These are phyloP conservation scores for Pulveroboletus sp. DNA, from an alignment of 768 basidiomycete species.

Conservation along the genomic window DNA sequence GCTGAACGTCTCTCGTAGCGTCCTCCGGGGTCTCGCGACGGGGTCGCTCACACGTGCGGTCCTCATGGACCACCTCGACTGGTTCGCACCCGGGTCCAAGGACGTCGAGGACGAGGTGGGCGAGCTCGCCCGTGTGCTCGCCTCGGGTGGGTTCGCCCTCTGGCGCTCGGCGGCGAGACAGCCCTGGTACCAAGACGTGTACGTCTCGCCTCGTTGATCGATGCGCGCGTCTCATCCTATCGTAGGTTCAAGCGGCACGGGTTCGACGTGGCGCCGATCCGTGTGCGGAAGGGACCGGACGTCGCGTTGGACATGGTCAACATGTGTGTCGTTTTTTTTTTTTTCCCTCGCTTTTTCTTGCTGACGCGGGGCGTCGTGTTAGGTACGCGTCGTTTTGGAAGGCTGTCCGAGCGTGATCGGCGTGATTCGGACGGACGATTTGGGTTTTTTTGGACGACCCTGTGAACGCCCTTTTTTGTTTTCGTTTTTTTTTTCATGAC, in stretches of 20 bases:
- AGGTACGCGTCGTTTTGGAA: constrained; percentile 36
- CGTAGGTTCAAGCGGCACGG: constrained; percentile 49
- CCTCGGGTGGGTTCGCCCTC: constrained; percentile 57
- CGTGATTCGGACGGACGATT: no score
- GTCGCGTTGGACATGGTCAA: constrained; percentile 65
- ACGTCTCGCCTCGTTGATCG: neutral
- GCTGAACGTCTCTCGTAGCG: constrained; percentile 27
- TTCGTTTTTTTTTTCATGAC: neutral
- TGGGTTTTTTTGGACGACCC: neutral
- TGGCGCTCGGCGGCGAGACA: constrained; percentile 63
- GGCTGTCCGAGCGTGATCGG: constrained; percentile 22
- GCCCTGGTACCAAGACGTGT: constrained; percentile 65
- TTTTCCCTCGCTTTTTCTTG: neutral
- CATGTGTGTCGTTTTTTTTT: constrained; percentile 43
- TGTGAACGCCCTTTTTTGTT: no score
- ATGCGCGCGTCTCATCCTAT: neutral
- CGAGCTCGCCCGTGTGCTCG: constrained; percentile 56
- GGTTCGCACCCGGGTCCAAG: constrained; percentile 47
- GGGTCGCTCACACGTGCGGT: constrained; percentile 59
- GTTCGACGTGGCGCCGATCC: constrained; percentile 51
- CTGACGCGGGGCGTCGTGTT: neutral
- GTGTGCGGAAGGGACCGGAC: constrained; percentile 46
- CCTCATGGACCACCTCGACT: constrained; percentile 72
- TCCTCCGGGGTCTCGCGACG: constrained; percentile 41
- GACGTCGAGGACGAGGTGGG: constrained; percentile 51